Evolutionary conservation across 805 yeast genomes (phyloP).

Genomic region (Priceomyces melissophilus): DNA sequence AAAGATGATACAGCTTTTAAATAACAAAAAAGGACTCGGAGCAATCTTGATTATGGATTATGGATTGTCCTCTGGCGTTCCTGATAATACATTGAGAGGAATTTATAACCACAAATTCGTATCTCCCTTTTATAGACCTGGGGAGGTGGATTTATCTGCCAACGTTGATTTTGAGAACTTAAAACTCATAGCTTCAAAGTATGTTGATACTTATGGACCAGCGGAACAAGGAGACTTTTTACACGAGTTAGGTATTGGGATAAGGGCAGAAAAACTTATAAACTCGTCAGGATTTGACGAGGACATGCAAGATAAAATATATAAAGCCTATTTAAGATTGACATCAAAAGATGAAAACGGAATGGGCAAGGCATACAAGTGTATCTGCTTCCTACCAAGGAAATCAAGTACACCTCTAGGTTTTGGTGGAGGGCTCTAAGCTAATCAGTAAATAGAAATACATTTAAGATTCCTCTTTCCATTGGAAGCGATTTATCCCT

Average conservation of each 20-base stretch:
- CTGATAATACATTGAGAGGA: conserved; percentile 71
- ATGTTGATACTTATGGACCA: conserved; percentile 46
- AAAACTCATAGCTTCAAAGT: conserved; percentile 13
- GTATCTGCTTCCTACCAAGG: conserved; percentile 57
- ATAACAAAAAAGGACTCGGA: conserved; percentile 45
- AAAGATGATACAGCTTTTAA: conserved; percentile 48
- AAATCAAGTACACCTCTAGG: conserved; percentile 49
- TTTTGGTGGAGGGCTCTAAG: conserved; percentile 34
- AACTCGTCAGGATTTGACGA: conserved; percentile 35
- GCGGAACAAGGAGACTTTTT: conserved; percentile 78
- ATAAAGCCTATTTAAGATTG: conserved; percentile 57
- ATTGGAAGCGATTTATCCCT: conserved; percentile 11
- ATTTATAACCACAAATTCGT: conserved; percentile 70
- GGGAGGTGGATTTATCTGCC: conserved; percentile 75
- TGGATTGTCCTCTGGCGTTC: conserved; percentile 61
- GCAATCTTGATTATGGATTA: conserved; percentile 76
- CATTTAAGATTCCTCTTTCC: conserved; percentile 5
- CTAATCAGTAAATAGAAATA: neutral
- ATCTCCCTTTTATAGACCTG: conserved; percentile 72
- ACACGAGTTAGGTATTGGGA: conserved; percentile 70
- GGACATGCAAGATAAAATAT: conserved; percentile 51
- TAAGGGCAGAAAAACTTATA: conserved; percentile 59
- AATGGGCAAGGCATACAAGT: conserved; percentile 79
- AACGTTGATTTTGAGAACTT: conserved; percentile 79
- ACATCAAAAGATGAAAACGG: conserved; percentile 56